Evolutionary conservation across 257 asterid species (phyloP).

Genomic region (Penstemon davidsonii): DNA sequence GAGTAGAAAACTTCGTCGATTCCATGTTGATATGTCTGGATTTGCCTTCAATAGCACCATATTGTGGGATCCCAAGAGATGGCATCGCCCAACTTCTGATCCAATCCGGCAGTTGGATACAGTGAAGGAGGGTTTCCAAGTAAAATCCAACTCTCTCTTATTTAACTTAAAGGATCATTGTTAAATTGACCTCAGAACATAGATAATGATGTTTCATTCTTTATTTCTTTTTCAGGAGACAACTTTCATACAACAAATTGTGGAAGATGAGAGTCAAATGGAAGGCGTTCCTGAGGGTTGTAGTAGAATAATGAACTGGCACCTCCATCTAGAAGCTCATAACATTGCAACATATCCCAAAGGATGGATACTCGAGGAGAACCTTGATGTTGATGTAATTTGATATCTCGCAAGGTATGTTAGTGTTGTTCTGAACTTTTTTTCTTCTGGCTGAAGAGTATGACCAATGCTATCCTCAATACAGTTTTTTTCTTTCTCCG

Average conservation of each 20-base stretch:
- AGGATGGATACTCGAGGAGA: conserved; percentile 78
- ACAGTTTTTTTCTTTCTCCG: not conserved
- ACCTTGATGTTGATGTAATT: conserved; percentile 51
- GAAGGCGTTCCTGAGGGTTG: conserved; percentile 80
- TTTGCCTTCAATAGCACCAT: conserved; percentile 97
- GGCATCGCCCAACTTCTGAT: conserved; percentile 71
- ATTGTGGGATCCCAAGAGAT: conserved; percentile 85
- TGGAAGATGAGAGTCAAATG: conserved; percentile 95
- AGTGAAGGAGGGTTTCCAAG: conserved; percentile 93
- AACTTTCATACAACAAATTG: conserved; percentile 83
- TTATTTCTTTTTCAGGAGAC: conserved; percentile 62
- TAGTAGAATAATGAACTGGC: conserved; percentile 65
- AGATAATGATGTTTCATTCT: not conserved
- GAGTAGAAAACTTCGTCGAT: conserved; percentile 83
- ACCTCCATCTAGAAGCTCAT: conserved; percentile 74
- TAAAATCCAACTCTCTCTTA: conserved; percentile 19
- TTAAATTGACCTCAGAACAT: conserved; percentile 3
- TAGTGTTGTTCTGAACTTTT: conserved; percentile 9
- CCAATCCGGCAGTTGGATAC: conserved; percentile 81
- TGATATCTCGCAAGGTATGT: conserved; percentile 41
- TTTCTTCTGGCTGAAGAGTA: not conserved
- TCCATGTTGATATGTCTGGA: conserved; percentile 98
- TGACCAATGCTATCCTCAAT: not conserved
- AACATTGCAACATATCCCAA: conserved; percentile 49
- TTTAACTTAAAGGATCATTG: not conserved